Percentiles rank a stretch among this genome's conserved stretches.
Conservation (phyloP, 345 rosid species). For the Raphanus raphanistrum region DNA sequence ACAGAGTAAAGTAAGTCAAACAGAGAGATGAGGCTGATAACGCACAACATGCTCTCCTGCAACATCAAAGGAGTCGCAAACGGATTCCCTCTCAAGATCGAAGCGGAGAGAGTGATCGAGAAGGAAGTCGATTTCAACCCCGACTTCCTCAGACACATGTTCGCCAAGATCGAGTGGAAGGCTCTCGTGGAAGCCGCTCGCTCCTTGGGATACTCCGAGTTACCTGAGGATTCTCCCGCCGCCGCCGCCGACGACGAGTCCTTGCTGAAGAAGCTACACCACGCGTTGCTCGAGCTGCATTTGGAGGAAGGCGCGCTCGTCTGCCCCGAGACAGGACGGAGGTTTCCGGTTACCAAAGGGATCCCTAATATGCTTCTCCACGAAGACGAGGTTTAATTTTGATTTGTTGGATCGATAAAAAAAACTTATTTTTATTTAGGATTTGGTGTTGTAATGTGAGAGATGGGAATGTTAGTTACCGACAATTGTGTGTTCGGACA, state of each 20-base stretch:
- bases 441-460: too few species aligned
- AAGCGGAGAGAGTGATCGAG: slow-evolving; percentile 58
- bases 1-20: neutral
- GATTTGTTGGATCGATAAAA: neutral
- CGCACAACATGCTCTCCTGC: slow-evolving; percentile 91
- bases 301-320: slow-evolving; percentile 89
- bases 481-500: too few species aligned
- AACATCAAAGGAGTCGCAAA: slow-evolving; percentile 83
- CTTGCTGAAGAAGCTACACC: slow-evolving; percentile 69
- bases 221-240: slow-evolving; percentile 62
- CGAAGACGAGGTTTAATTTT: slow-evolving; percentile 72
- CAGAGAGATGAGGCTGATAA: slow-evolving; percentile 67
- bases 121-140: slow-evolving; percentile 75
- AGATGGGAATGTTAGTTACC: too few species aligned
- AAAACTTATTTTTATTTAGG: too few species aligned
- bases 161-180: slow-evolving; percentile 78
- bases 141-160: slow-evolving; percentile 68
- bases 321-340: slow-evolving; percentile 82
- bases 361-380: slow-evolving; percentile 96
- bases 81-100: slow-evolving; percentile 78
- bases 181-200: slow-evolving; percentile 67
- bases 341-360: slow-evolving; percentile 70
- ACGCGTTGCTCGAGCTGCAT: slow-evolving; percentile 81
- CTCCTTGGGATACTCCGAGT: slow-evolving; percentile 63
- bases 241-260: slow-evolving; percentile 50